Evolutionary conservation across 768 basidiomycete genomes (phyloP).

Genomic region (Lactarius hengduanensis): DNA sequence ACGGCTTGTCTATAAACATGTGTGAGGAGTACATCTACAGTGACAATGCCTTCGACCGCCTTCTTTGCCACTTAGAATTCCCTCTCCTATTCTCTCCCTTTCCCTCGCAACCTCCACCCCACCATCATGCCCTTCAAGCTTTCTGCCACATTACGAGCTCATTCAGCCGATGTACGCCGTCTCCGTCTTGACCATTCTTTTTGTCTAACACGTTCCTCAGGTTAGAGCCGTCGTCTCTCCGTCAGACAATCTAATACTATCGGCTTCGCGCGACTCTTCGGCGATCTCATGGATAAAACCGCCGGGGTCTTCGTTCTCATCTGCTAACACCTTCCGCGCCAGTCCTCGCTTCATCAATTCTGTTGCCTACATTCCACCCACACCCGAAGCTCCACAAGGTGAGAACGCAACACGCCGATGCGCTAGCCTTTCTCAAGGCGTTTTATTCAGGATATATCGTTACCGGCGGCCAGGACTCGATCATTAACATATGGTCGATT

Average conservation of each 20-base stretch:
- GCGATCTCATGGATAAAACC: constrained; percentile 81
- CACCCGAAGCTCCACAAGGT: constrained; percentile 70
- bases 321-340: constrained; percentile 54
- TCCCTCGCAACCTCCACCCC: constrained; percentile 15
- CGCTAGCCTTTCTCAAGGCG: constrained; percentile 23
- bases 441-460: constrained; percentile 60
- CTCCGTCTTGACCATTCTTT: constrained; percentile 21
- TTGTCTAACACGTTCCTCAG: constrained; percentile 42
- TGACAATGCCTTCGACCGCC: constrained; percentile 8
- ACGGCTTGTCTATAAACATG: not conserved
- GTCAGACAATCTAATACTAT: constrained; percentile 73
- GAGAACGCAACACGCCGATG: constrained; percentile 27
- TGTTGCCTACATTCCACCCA: constrained; percentile 64
- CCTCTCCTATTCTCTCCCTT: constrained; percentile 20
- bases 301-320: constrained; percentile 50
- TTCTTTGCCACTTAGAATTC: constrained; percentile 16
- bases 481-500: constrained; percentile 81
- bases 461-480: constrained; percentile 85
- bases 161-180: constrained; percentile 69
- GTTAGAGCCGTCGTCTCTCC: constrained; percentile 82
- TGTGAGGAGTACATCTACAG: not conserved
- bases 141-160: constrained; percentile 66
- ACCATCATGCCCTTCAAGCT: constrained; percentile 67
- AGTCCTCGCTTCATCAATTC: constrained; percentile 80
- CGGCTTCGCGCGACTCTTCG: constrained; percentile 88